Evolutionary conservation across 2,329 filamentous ascomycete genomes (phyloP).

Genomic region (Claviceps citrina): DNA sequence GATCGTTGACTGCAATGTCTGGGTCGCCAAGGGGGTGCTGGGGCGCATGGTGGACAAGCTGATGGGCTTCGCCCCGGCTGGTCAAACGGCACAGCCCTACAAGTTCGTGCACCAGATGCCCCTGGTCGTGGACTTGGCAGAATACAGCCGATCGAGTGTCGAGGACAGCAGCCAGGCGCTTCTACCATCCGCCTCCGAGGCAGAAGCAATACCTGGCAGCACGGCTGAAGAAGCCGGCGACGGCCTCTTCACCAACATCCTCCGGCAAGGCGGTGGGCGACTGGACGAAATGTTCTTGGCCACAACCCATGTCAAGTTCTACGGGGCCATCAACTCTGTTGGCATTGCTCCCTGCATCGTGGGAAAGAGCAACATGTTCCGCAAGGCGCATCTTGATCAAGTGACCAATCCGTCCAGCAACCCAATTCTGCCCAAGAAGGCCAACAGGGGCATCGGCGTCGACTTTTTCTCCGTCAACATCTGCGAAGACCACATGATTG

Average conservation of each 20-base stretch:
- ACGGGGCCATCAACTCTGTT: constrained; percentile 90
- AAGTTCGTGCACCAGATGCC: constrained; percentile 95
- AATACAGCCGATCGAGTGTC: constrained; percentile 12
- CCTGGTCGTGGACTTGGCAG: constrained; percentile 60
- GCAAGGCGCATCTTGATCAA: constrained; percentile 71
- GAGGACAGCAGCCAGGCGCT: constrained; percentile 14
- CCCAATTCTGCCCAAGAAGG: constrained; percentile 24
- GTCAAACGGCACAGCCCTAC: constrained; percentile 39
- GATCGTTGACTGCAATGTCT: constrained; percentile 94
- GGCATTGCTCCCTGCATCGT: constrained; percentile 83
- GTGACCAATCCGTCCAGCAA: constrained; percentile 40
- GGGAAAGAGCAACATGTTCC: constrained; percentile 98
- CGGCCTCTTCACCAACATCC: constrained; percentile 16
- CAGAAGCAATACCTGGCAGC: constrained; percentile 6
- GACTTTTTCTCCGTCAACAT: constrained; percentile 93
- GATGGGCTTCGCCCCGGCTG: constrained; percentile 46
- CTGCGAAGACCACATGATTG: constrained; percentile 93
- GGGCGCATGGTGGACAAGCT: constrained; percentile 83
- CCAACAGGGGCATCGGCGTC: constrained; percentile 47
- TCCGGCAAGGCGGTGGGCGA: constrained; percentile 51
- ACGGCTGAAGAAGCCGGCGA: neutral
- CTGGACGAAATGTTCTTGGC: constrained; percentile 93
- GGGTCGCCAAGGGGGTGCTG: constrained; percentile 65
- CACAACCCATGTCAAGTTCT: constrained; percentile 91
- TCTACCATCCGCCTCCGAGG: constrained; percentile 20